Evolutionary conservation across 1,284 basidiomycete species (phyloP).

Genomic region (Ceratobasidium sp.): DNA sequence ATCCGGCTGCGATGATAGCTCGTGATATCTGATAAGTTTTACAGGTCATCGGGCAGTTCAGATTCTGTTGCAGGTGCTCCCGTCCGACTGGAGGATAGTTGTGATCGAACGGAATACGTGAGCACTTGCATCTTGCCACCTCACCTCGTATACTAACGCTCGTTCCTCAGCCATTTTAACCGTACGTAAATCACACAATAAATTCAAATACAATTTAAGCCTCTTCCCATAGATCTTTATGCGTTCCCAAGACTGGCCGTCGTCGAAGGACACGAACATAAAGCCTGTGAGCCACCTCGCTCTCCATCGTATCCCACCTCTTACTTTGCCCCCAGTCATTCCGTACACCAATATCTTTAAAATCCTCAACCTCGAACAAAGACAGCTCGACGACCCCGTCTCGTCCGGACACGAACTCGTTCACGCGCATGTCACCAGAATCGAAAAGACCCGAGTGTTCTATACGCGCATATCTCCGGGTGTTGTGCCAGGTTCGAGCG

Average conservation of each 20-base stretch:
- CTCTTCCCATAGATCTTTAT: conserved; percentile 53
- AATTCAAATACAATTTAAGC: conserved; percentile 1
- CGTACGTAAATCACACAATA: conserved; percentile 53
- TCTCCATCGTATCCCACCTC: background rate
- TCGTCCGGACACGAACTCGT: conserved; percentile 55
- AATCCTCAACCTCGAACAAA: conserved; percentile 46
- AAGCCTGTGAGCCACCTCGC: conserved; percentile 58
- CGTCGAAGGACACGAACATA: conserved; percentile 58
- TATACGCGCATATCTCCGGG: conserved; percentile 39
- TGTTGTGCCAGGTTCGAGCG: background rate
- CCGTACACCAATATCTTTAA: conserved; percentile 66
- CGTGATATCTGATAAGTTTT: conserved; percentile 5
- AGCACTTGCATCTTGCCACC: conserved; percentile 47
- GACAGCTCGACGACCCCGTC: conserved; percentile 27
- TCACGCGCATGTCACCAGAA: conserved; percentile 62
- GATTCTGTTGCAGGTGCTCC: conserved; percentile 66
- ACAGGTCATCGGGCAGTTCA: conserved; percentile 65
- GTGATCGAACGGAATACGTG: conserved; percentile 77
- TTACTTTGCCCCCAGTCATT: conserved; percentile 59
- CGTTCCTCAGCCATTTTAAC: conserved; percentile 59
- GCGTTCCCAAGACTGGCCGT: conserved; percentile 61
- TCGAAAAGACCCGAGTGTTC: conserved; percentile 56
- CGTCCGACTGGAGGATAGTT: conserved; percentile 71
- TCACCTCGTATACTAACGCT: background rate
- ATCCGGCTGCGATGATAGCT: background rate